Conservation (phyloP, 164 flowering plant species). For the Vitis cinerea region DNA sequence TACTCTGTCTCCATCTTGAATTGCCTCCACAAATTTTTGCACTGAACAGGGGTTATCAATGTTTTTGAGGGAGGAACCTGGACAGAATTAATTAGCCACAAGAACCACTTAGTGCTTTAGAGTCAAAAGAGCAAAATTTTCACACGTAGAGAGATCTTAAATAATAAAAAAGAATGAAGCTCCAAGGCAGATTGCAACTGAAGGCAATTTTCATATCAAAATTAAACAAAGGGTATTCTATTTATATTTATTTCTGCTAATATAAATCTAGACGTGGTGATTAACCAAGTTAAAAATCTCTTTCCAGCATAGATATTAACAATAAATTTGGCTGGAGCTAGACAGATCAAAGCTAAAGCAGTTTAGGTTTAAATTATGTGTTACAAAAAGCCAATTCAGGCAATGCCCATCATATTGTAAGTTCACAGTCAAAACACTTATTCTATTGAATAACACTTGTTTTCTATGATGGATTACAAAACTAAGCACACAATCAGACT, state of each 20-base stretch:
- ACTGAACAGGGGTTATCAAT: conserved; percentile 85
- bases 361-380: background rate
- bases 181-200: no score
- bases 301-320: no score
- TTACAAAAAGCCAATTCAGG: background rate
- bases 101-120: background rate
- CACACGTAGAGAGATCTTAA: background rate
- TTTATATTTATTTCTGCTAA: no score
- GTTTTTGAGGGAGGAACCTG: conserved; percentile 73
- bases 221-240: no score
- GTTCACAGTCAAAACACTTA: background rate
- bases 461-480: background rate
- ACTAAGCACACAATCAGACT: background rate
- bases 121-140: background rate
- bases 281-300: no score
- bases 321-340: no score
- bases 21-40: conserved; percentile 91
- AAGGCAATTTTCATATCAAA: no score
- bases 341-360: background rate
- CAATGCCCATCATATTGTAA: background rate
- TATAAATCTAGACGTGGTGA: no score
- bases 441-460: background rate
- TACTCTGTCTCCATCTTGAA: conserved; percentile 86
- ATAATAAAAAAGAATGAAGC: no score
- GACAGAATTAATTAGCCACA: background rate